Evolutionary conservation across 2,329 filamentous ascomycete genomes (phyloP), one percentile per base, ranked within the genome.

Genomic region (Lachnellula cervina): DNA sequence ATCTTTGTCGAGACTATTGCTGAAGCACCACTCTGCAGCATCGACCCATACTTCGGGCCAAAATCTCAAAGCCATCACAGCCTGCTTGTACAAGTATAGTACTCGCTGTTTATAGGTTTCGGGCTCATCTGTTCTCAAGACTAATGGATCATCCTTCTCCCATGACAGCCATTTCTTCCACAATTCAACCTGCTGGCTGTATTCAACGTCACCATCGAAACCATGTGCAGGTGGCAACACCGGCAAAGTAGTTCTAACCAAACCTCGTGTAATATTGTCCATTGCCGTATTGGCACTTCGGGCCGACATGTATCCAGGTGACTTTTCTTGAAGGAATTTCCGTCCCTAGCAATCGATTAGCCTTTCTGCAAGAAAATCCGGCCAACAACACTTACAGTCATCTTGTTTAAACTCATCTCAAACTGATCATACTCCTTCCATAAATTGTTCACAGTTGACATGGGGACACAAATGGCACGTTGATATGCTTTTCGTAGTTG

Each of bases 381-480:
- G 13, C 21, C 21, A 32, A 74, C 14, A 23, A 17, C 13, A 25
- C 81, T 69, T 79, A 92, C 89, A 43, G 91, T 95, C 62, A 90
- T 83, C 72, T 96, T 97, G 76, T 97, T 97, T 56, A 97, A 74
- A 5, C 87, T 84, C 82, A 94, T 91, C 73, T 99, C 94, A 68
- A 99, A 99, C 63, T 89, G 86, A 70, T 97, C 92, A 68, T 99
- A 99, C 68, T 99, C 93, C 70, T 95, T 96, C 95, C 94, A 99
- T 14, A 99, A 76, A 51, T 81, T 82, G 67, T 93, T 89, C 49
- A 96, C 83, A 34, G 87, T 88, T 53, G 87, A 83, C 60, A 90
- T 96, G 4, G 95, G 95, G 40, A 97, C 83, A 62, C 84, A 86
- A 56, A 97, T 89, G 14, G 93, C 93, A 52, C 87, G 87, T 66